Evolutionary conservation across 371 early-diverging fungal genomes (phyloP).

Genomic region (Saksenaea vasiformis): DNA sequence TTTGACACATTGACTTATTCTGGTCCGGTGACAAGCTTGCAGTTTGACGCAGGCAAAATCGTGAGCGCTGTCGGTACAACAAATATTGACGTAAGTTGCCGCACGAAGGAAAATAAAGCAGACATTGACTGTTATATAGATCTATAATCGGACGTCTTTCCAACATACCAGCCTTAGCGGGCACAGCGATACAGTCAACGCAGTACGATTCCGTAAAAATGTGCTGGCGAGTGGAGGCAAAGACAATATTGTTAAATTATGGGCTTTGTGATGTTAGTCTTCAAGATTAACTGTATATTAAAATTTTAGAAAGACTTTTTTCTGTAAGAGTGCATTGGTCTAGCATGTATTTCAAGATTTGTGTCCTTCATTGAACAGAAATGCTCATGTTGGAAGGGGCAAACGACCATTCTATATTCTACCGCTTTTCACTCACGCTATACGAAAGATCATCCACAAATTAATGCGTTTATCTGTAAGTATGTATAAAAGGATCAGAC

Average conservation of each 20-base stretch:
- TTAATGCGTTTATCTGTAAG: too few species aligned
- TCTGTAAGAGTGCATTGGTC: too few species aligned
- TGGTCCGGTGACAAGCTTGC: slow-evolving; percentile 59
- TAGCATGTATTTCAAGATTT: too few species aligned
- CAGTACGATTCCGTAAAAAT: slow-evolving; percentile 52
- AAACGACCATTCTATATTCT: too few species aligned
- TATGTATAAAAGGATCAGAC: too few species aligned
- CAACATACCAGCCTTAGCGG: slow-evolving; percentile 56
- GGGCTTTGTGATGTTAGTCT: slow-evolving; percentile 42
- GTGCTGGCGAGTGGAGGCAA: slow-evolving; percentile 58
- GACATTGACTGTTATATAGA: slow-evolving; percentile 23
- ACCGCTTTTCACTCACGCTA: too few species aligned
- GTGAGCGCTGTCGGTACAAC: slow-evolving; percentile 49
- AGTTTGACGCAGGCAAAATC: slow-evolving; percentile 60
- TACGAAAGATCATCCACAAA: too few species aligned
- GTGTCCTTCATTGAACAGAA: too few species aligned
- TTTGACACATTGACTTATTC: slow-evolving; percentile 63
- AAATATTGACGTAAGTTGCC: slow-evolving; percentile 49
- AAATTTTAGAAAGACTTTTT: neutral
- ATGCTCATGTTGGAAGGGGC: too few species aligned
- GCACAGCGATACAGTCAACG: slow-evolving; percentile 49
- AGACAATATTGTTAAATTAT: slow-evolving; percentile 61
- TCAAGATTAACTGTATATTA: neutral
- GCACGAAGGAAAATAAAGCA: neutral
- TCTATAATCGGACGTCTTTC: slow-evolving; percentile 64